Conservation (phyloP, 257 asterid species). For the Craterostigma plantagineum region DNA sequence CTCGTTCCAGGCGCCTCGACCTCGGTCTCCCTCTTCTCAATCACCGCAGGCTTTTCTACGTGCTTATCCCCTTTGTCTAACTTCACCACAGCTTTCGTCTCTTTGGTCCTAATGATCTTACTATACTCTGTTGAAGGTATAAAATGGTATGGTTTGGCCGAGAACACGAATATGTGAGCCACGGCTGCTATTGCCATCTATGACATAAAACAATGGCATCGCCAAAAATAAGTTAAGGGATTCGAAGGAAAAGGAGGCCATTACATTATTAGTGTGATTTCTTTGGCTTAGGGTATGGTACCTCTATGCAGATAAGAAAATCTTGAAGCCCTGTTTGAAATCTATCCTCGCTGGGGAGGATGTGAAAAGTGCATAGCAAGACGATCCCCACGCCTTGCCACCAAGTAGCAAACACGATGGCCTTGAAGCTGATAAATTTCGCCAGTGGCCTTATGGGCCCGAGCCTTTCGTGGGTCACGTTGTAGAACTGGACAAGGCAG, state of each 20-base stretch:
- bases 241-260: not conserved
- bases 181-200: constrained; percentile 95
- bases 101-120: constrained; percentile 23
- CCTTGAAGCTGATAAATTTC: constrained; percentile 90
- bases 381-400: constrained; percentile 99
- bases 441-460: constrained; percentile 78
- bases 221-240: not conserved
- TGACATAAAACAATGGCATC: not conserved
- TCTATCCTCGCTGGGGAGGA: constrained; percentile 47
- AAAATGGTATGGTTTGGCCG: constrained; percentile 55
- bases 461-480: constrained; percentile 56
- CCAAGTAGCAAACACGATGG: constrained; percentile 96
- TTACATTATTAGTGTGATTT: not conserved
- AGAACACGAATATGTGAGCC: constrained; percentile 84
- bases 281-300: too few species aligned
- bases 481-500: constrained; percentile 83
- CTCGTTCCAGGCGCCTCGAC: constrained; percentile 76
- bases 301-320: constrained; percentile 78
- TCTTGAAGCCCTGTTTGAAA: constrained; percentile 69
- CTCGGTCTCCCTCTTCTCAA: constrained; percentile 49
- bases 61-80: too few species aligned
- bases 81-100: constrained; percentile 27
- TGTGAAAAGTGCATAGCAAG: constrained; percentile 33
- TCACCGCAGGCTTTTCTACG: constrained; percentile 24
- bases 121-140: constrained; percentile 25